Percentiles rank a stretch among this genome's conserved stretches.
Conservation (phyloP, 1,284 basidiomycete species). For the Farysia itapuensis region DNA sequence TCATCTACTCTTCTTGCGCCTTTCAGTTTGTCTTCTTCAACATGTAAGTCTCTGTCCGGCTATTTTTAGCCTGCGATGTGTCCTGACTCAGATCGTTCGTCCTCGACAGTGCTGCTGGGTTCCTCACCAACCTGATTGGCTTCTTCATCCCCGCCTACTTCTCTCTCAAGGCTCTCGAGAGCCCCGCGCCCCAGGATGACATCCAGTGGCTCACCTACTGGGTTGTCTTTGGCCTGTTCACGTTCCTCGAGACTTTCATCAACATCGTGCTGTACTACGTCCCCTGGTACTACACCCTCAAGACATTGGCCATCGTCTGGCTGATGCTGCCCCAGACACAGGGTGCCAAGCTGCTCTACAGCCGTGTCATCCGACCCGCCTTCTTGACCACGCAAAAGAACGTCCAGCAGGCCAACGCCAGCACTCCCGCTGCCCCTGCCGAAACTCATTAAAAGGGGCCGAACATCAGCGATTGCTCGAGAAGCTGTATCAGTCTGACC, state of each 20-base stretch:
- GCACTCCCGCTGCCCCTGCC: constrained; percentile 31
- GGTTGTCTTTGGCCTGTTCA: constrained; percentile 60
- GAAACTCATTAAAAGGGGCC: constrained; percentile 46
- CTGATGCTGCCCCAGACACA: constrained; percentile 82
- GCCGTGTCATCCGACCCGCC: constrained; percentile 53
- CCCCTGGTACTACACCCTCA: constrained; percentile 81
- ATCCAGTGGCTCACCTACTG: constrained; percentile 61
- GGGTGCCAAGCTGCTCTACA: constrained; percentile 59
- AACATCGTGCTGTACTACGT: constrained; percentile 65
- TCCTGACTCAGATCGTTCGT: too few relatives aligned
- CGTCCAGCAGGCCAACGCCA: constrained; percentile 39
- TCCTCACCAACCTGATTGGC: constrained; percentile 59
- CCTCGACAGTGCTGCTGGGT: constrained; percentile 50
- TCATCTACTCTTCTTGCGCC: background rate
- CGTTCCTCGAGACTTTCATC: constrained; percentile 57
- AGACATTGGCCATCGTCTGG: constrained; percentile 82
- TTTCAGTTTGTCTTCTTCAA: constrained; percentile 62
- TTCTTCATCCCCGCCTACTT: constrained; percentile 60
- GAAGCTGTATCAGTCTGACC: too few relatives aligned
- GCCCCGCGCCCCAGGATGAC: constrained; percentile 58
- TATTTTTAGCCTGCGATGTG: constrained; percentile 3
- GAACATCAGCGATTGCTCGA: too few relatives aligned
- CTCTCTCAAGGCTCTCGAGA: constrained; percentile 58
- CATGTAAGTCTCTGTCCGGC: constrained; percentile 37
- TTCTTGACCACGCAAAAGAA: constrained; percentile 40